A percentile compares a stretch with the other conserved stretches of the same genome.
Conservation (phyloP, 441 rosid species). For the Pelargonium exstipulatum region DNA sequence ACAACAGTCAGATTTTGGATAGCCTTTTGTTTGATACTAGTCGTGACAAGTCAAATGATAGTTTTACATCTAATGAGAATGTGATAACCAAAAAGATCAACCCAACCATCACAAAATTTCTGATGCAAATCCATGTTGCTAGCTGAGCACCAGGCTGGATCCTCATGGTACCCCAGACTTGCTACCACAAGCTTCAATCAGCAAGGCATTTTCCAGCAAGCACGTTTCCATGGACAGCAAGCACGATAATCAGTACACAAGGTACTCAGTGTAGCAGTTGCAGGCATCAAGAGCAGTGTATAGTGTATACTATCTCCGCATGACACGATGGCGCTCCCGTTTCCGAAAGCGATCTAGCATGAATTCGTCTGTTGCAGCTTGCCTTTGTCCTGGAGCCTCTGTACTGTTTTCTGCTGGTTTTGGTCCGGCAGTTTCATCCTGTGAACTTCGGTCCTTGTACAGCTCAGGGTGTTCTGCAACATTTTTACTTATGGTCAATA, state of each 20-base stretch:
- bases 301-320: slow-evolving; percentile 52
- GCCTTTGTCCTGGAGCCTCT: slow-evolving; percentile 60
- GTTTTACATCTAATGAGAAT: neutral
- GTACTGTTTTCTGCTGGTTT: slow-evolving; percentile 39
- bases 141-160: too few relatives aligned
- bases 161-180: too few relatives aligned
- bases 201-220: too few relatives aligned
- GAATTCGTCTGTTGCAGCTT: slow-evolving; percentile 89
- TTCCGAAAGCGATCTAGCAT: slow-evolving; percentile 88
- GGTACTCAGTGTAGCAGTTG: too few relatives aligned
- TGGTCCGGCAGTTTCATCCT: slow-evolving; percentile 45
- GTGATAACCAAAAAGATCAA: neutral
- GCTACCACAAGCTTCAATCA: too few relatives aligned
- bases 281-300: too few relatives aligned
- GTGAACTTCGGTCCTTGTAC: slow-evolving; percentile 55
- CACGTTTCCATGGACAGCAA: too few relatives aligned
- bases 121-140: too few relatives aligned
- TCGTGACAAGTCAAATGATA: neutral
- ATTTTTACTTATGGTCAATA: neutral
- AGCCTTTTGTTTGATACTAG: neutral
- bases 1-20: neutral
- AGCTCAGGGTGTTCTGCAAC: slow-evolving; percentile 81
- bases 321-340: slow-evolving; percentile 80
- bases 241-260: too few relatives aligned
- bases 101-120: neutral